A percentile compares a stretch with the other conserved stretches of the same genome.
Evolutionary conservation across 768 basidiomycete species (phyloP).

Genomic region (Amanita pallidorosea): DNA sequence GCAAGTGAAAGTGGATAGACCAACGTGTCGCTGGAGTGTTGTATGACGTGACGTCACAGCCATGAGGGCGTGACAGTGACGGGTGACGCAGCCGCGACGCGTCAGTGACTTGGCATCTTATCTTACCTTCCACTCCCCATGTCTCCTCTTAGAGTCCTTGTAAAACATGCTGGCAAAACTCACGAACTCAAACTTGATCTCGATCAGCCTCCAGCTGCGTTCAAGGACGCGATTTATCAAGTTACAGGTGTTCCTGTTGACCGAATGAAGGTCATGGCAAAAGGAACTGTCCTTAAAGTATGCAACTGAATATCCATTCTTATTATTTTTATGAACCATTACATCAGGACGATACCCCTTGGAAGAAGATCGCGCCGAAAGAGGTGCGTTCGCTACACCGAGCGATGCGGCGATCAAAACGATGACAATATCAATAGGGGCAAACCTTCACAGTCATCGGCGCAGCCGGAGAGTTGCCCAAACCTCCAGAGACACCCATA

Average conservation of each 20-base stretch:
- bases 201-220: conserved; percentile 53
- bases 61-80: conserved; percentile 5
- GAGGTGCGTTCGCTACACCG: conserved; percentile 35
- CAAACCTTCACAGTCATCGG: conserved; percentile 93
- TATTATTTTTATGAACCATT: background rate
- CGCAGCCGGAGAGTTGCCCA: conserved; percentile 84
- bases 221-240: conserved; percentile 79
- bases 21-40: background rate
- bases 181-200: conserved; percentile 65
- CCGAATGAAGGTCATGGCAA: conserved; percentile 97
- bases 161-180: conserved; percentile 86
- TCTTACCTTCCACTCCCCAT: conserved; percentile 21
- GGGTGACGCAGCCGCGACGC: conserved; percentile 13
- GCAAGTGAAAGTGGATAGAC: background rate
- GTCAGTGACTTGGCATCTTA: conserved; percentile 8
- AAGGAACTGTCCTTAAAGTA: conserved; percentile 85
- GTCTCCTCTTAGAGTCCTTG: conserved; percentile 62
- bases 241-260: conserved; percentile 81
- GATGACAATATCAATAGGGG: conserved; percentile 33
- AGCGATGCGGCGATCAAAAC: background rate
- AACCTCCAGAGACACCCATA: conserved; percentile 67
- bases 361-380: conserved; percentile 79
- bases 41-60: conserved; percentile 10
- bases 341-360: conserved; percentile 72
- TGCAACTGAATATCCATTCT: conserved; percentile 10